phyloP scores from a whole-genome alignment of 192 early-diverging fungal genomes.

The Coemansia interrupta region DNA sequence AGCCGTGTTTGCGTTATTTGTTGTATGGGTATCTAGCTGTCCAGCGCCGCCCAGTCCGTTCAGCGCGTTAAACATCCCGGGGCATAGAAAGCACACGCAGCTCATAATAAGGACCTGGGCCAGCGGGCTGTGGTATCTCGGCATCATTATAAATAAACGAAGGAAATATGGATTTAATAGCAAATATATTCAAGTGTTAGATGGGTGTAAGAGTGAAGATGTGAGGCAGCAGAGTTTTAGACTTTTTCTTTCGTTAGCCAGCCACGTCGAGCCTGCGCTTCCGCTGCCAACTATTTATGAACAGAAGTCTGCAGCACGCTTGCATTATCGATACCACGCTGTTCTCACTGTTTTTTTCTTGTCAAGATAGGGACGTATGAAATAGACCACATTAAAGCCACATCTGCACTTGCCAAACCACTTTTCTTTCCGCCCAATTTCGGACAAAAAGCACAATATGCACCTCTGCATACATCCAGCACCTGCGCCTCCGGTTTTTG shows the following conservation, averaged over 20 bases:
- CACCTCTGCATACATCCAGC: background rate
- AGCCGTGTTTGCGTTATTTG: constrained; percentile 70
- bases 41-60: constrained; percentile 66
- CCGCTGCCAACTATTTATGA: too few relatives aligned
- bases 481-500: background rate
- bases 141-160: constrained; percentile 18
- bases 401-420: too few relatives aligned
- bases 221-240: too few relatives aligned
- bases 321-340: too few relatives aligned
- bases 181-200: background rate
- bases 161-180: background rate
- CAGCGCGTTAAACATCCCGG: constrained; percentile 76
- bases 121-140: constrained; percentile 58
- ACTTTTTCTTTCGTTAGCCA: too few relatives aligned
- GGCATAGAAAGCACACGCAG: constrained; percentile 71
- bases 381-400: too few relatives aligned
- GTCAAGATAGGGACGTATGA: too few relatives aligned
- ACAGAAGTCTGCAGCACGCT: too few relatives aligned
- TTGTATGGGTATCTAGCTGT: constrained; percentile 56
- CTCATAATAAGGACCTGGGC: constrained; percentile 67
- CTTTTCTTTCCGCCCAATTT: too few relatives aligned
- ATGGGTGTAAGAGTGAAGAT: background rate
- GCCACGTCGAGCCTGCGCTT: too few relatives aligned
- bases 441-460: background rate
- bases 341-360: too few relatives aligned